Base-by-base conservation (phyloP, 1,284 basidiomycete species). In the Ustilago curta region DNA sequence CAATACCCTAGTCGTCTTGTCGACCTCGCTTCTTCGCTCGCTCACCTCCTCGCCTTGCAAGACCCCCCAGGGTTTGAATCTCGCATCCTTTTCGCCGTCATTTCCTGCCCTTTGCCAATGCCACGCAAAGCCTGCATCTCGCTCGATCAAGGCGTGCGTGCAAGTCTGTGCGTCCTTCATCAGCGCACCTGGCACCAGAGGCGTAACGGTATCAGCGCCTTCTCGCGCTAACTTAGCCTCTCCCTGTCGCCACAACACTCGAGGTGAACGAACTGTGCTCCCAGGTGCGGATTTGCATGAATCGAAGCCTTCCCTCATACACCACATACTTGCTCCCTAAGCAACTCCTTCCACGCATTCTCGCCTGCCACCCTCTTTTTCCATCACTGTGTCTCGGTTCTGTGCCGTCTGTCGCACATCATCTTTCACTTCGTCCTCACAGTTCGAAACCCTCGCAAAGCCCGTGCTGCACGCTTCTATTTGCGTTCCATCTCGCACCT, bases 221-320 rank as follows among this genome's bases (percentile, higher is more conserved):
- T 27, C 12, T 44, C 27, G 14, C 18, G 29, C 45, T 47, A 27
- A 27, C 4, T 27, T 27, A 19, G 19, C 21, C 43, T 23, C 43
- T 25, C 25, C n/a, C 18, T 14, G 11, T 25, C 11, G 44, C 44
- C 6, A n/a, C 4, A 2, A 0, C 44, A 23, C 44, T 45, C 44
- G 45, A 47, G 29, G 29, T 25, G 18, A 8, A 37, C 29, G 45
- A 7, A 25, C 29, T 16, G 25, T 47, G 18, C 29, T 47, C 18
- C 21, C 25, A 47, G 45, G n/a, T 47, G 45, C n/a, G 27, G 45
- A 47, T 25, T 9, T 29, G 45, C 45, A 47, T 47, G 45, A 47
- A 47, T 29, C 27, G 16, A 31, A 48, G 29, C 27, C 14, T n/a
- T 31, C 29, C 47, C 9, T 31, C 19, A 31, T 9, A 31, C 47